Evolutionary conservation across 164 flowering plant genomes (phyloP), one percentile per base, ranked within the genome.

Genomic region (Vitis rotundifolia): DNA sequence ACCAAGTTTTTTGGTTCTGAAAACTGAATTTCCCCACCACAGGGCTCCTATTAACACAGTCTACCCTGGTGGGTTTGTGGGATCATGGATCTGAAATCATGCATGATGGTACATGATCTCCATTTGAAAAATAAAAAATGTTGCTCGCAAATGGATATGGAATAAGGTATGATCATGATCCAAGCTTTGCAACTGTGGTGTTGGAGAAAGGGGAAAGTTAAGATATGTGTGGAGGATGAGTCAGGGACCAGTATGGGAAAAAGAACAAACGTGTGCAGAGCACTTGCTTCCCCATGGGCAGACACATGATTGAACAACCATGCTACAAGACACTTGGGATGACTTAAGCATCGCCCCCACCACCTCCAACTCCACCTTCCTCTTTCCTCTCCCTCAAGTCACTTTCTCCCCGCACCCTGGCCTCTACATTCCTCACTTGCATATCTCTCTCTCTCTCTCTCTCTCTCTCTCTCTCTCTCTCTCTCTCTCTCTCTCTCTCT

Each of bases 171-270:
- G 26, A 22, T 22, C 26, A 22, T 2, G 26, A 22, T 57, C 16
- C 72, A 53, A 61, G 59, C 11, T 28, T 15, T 51, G 53, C 22
- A 29, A 28, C 44, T 13, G 64, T 49, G 10, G 63, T 48, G 49
- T 22, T 26, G 8, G 53, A 16, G 50, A 53, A 49, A 49, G 49
- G 44, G 19, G 22, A 9, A 11, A 52, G 69, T 58, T 52, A 31
- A 28, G 68, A 70, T 19, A 50, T 19, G 37, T 68, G 70, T 76
- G 79, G 79, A 76, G 49, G 63, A 58, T 69, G 79, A 76, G 76
- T 76, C 75, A 65, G 75, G 62, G 59, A 59, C 49, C 75, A 68
- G 58, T 59, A 63, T 13, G 1, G 13, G 47, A 44, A 68, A 28
- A 68, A 28, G 56, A 69, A 56, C 12, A 49, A 75, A 62, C 11